These are phyloP conservation scores for Talaromyces sp. DNA, from an alignment of 2,329 filamentous ascomycete genomes.

Conservation along the genomic window DNA sequence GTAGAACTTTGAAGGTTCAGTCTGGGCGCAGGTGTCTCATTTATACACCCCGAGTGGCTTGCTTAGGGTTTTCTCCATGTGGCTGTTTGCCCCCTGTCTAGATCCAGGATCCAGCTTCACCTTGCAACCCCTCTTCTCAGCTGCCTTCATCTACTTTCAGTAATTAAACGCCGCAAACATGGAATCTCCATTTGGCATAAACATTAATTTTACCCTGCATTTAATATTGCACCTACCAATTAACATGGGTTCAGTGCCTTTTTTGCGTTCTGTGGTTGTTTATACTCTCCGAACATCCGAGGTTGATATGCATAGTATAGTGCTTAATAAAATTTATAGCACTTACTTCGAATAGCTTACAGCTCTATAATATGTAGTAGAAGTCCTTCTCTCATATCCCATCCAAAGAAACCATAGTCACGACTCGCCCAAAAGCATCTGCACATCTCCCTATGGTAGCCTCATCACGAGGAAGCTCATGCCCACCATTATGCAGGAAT, in stretches of 20 bases:
- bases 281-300: no score
- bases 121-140: background rate
- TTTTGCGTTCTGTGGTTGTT: no score
- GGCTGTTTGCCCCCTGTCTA: background rate
- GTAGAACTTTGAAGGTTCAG: background rate
- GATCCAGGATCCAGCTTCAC: no score
- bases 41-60: background rate
- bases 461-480: constrained; percentile 9
- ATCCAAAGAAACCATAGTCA: background rate
- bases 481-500: constrained; percentile 4
- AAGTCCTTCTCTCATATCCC: background rate
- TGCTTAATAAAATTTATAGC: no score
- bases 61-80: background rate
- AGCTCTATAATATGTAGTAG: background rate
- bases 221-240: background rate
- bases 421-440: background rate
- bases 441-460: background rate
- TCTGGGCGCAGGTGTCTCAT: background rate
- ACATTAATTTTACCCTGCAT: background rate
- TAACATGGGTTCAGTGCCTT: no score
- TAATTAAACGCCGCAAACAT: no score
- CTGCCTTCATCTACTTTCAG: background rate
- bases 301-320: background rate
- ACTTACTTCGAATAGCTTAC: background rate
- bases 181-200: no score